Base-by-base conservation (phyloP, 768 basidiomycete genomes). In the Sistotremastrum niveocremeum region DNA sequence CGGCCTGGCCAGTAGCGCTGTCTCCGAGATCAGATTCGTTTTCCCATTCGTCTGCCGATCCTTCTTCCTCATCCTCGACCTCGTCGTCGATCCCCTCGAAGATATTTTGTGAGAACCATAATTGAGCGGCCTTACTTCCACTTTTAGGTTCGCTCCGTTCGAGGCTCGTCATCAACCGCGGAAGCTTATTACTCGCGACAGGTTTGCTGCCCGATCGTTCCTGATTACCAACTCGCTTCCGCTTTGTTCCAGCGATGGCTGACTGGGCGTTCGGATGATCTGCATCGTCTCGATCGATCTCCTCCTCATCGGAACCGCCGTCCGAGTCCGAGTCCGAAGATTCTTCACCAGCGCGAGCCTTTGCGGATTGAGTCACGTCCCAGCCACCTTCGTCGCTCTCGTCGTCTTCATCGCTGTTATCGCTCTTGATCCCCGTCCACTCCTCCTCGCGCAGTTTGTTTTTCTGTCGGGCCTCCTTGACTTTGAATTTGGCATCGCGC, bases 51-150 rank as follows among this genome's bases (percentile, higher is more conserved):
- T 52, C 60, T 7, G 54, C 55, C 12, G 60, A 55, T n/a, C 63
- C 65, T 11, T 62, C 62, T 3, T 63, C 64, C 5, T 64, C 66
- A 12, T 65, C 65, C 37, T 68, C 66, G 7, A 60, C 60, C 34
- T 69, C 57, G 4, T 59, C 72, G 5, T 76, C 60, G 2, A 72
- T 58, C 28, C 74, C 82, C 42, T 77, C 72, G 69, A 99, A 99
- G 39, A 95, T 63, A 43, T 84, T 83, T 62, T 95, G 94, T 52
- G 84, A 81, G 65, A 97, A 99, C 95, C 95, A 99, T n/a, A 97
- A 60, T 54, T 82, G 74, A 2, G 90, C 76, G 39, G 79, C 71
- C 40, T 72, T 72, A 53, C 72, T 77, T 8, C 58, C 56, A 9
- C 64, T 57, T 1, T 58, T 54, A 12, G 60, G 50, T 11, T 54